Evolutionary conservation across 306 rosid genomes (phyloP).

Genomic region (Rosa chinensis): DNA sequence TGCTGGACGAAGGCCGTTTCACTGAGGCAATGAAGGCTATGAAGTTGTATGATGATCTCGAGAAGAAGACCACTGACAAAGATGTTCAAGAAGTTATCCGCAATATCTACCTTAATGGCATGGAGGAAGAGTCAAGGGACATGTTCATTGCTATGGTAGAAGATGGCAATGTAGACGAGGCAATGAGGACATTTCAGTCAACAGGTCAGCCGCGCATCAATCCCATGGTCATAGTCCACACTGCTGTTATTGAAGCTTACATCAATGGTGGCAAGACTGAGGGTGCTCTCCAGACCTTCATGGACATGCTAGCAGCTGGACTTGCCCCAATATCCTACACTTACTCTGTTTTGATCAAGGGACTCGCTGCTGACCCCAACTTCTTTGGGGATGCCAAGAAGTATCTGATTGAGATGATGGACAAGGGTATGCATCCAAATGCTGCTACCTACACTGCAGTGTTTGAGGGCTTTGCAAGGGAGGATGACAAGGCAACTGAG

Average conservation of each 20-base stretch:
- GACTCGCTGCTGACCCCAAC: conserved; percentile 41
- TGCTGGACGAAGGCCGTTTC: background rate
- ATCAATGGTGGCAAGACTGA: conserved; percentile 49
- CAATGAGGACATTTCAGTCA: conserved; percentile 31
- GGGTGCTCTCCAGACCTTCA: conserved; percentile 56
- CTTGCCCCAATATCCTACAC: conserved; percentile 64
- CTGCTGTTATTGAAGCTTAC: conserved; percentile 60
- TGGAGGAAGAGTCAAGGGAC: background rate
- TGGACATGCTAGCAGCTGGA: conserved; percentile 67
- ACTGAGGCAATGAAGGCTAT: background rate
- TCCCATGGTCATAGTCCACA: conserved; percentile 69
- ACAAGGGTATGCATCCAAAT: conserved; percentile 45
- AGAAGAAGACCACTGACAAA: background rate
- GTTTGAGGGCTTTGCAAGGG: conserved; percentile 52
- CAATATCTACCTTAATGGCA: too few relatives aligned
- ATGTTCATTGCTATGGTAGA: background rate
- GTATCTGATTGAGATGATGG: conserved; percentile 61
- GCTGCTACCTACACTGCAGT: conserved; percentile 51
- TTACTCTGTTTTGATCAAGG: conserved; percentile 54
- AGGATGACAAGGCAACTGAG: conserved; percentile 13
- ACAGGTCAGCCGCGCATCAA: conserved; percentile 29
- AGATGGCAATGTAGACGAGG: conserved; percentile 29
- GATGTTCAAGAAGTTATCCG: background rate
- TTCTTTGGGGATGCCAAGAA: conserved; percentile 48
- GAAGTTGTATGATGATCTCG: background rate